Base-by-base conservation (phyloP, 2,329 filamentous ascomycete species). In the Penicillium frequentans region DNA sequence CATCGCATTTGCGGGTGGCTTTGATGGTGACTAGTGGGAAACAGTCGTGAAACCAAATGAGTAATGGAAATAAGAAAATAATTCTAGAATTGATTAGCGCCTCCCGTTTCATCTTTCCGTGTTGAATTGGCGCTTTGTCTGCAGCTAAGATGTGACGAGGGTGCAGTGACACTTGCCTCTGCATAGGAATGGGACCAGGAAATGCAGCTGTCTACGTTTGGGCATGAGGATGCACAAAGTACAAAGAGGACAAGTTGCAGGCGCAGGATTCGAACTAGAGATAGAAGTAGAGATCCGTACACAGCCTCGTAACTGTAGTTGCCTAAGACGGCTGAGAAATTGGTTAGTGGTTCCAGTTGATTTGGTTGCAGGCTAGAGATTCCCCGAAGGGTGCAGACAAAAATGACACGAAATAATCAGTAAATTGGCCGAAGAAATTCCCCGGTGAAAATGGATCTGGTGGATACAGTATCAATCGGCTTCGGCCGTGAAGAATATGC, bases 121-220 rank as follows among this genome's bases (percentile, higher is more conserved):
- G n/a, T 43, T 19, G n/a, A 29, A 24, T 35, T 52, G 6, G 19
- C n/a, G 49, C 37, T 37, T 14, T 27, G 8, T 7, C 19, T 53
- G 50, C 42, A 53, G 42, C 37, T 44, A 46, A 29, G 27, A 46
- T 53, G 50, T 53, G 50, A 53, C 21, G 50, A 46, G 19, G 42
- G 6, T 46, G 50, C 50, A 45, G 42, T 53, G 43, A 53, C 50
- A 53, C 42, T 43, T 53, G 23, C 19, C 37, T 16, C 26, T 53
- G 50, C 50, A 53, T 11, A 21, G 2, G 13, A 35, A 46, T 45
- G 39, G 27, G 27, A 37, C 29, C 39, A 14, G 50, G 31, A 53
- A 45, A 52, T 45, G 50, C 42, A 45, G 24, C 23, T 33, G 43
- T n/a, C 50, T 46, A 19, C 19, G n/a, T 35, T 52, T 19, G 42